Evolutionary conservation across 129 eudicot genomes (phyloP).

Genomic region (Cynara cardunculus): DNA sequence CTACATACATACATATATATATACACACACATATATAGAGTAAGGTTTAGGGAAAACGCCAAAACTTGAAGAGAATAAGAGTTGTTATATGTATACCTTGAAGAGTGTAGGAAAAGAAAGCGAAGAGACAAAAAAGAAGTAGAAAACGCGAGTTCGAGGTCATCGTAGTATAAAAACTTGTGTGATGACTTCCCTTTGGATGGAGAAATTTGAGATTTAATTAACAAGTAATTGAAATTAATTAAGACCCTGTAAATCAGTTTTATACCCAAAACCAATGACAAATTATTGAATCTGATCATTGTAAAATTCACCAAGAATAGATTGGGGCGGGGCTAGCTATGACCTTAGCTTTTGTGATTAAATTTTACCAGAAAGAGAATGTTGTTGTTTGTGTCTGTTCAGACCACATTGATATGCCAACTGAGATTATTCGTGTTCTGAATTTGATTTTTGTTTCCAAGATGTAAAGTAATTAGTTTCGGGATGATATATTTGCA

Average conservation of each 20-base stretch:
- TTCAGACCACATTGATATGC: not conserved
- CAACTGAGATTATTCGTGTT: not conserved
- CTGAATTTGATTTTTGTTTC: not conserved
- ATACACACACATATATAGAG: too few relatives aligned
- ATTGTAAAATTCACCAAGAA: slow-evolving; percentile 33
- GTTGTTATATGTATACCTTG: slow-evolving; percentile 17
- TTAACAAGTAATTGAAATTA: slow-evolving; percentile 7
- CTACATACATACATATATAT: not conserved
- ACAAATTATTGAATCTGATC: slow-evolving; percentile 5
- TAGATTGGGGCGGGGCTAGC: slow-evolving; percentile 27
- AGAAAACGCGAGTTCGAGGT: not conserved
- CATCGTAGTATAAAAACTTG: slow-evolving; percentile 4
- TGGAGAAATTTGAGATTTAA: not conserved
- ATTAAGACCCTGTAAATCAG: not conserved
- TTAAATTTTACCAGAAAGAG: not conserved
- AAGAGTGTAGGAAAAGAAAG: slow-evolving; percentile 25
- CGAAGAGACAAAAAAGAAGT: slow-evolving; percentile 16
- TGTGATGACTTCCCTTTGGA: not conserved
- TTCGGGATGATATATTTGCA: too few relatives aligned
- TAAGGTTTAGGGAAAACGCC: too few relatives aligned
- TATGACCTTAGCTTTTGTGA: slow-evolving; percentile 27
- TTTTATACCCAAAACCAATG: slow-evolving; percentile 29
- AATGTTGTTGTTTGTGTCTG: not conserved
- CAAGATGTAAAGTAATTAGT: not conserved
- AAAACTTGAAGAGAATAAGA: not conserved